A percentile compares a stretch with the other conserved stretches of the same genome.
Evolutionary conservation across 352 stramenopile genomes (phyloP).

Genomic region (Globisporangium irregulare): DNA sequence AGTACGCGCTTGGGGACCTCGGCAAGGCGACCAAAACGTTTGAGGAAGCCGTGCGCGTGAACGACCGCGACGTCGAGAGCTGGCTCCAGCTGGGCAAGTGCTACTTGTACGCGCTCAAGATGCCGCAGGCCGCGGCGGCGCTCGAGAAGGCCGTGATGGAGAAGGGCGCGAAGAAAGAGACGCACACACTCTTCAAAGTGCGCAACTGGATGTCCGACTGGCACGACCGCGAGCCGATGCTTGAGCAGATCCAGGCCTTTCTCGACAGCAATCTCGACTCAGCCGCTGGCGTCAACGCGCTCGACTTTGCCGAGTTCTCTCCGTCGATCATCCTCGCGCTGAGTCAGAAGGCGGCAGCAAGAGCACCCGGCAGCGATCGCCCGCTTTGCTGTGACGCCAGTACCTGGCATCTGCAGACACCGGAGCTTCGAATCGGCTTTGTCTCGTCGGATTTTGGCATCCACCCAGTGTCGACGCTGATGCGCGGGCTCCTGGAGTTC

Average conservation of each 20-base stretch:
- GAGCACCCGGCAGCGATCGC: not conserved
- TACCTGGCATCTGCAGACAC: slow-evolving; percentile 23
- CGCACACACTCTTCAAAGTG: slow-evolving; percentile 56
- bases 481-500: slow-evolving; percentile 60
- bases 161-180: slow-evolving; percentile 30
- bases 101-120: slow-evolving; percentile 53
- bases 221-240: slow-evolving; percentile 47
- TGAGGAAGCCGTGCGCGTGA: slow-evolving; percentile 43
- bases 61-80: slow-evolving; percentile 39
- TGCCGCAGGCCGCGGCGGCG: slow-evolving; percentile 37
- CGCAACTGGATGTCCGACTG: slow-evolving; percentile 71
- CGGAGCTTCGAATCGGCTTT: slow-evolving; percentile 56
- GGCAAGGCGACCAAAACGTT: slow-evolving; percentile 59
- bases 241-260: slow-evolving; percentile 30
- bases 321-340: slow-evolving; percentile 25
- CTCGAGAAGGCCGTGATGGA: slow-evolving; percentile 49
- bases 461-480: slow-evolving; percentile 67
- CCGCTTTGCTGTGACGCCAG: slow-evolving; percentile 20
- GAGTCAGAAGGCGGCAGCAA: slow-evolving; percentile 1
- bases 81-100: slow-evolving; percentile 73
- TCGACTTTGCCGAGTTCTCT: slow-evolving; percentile 50
- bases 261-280: slow-evolving; percentile 24
- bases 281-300: slow-evolving; percentile 23
- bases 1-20: slow-evolving; percentile 69
- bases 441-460: slow-evolving; percentile 82